A percentile compares a stretch with the other conserved stretches of the same genome.
These are phyloP conservation scores for Moricandia moricandioides DNA, from an alignment of 345 rosid species.

Conservation along the genomic window DNA sequence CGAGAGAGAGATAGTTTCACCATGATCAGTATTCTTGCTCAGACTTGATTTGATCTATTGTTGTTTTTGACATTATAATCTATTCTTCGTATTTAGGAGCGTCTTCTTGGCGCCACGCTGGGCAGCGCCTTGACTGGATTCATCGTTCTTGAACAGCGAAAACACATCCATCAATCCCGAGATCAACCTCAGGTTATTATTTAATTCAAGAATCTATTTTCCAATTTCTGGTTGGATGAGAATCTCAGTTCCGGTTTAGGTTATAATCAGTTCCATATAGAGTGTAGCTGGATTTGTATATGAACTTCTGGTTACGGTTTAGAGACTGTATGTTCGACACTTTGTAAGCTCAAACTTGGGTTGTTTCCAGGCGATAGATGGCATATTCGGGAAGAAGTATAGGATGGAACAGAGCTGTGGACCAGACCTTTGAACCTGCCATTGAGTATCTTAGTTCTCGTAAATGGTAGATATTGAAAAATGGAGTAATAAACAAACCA, in stretches of 20 bases:
- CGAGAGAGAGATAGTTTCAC: not conserved
- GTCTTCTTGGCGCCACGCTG: conserved; percentile 74
- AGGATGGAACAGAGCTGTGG: conserved; percentile 81
- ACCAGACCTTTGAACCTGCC: conserved; percentile 62
- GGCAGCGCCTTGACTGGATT: conserved; percentile 60
- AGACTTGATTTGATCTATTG: not conserved
- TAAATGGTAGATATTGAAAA: conserved; percentile 48
- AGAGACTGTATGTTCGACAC: not conserved
- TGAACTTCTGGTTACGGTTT: too few species aligned
- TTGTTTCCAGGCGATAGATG: conserved; percentile 48
- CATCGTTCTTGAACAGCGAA: conserved; percentile 67
- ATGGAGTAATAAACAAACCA: too few species aligned
- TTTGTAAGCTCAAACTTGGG: not conserved
- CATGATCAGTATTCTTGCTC: conserved; percentile 40
- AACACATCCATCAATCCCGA: conserved; percentile 38
- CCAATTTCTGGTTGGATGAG: too few species aligned
- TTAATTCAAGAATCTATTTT: too few species aligned
- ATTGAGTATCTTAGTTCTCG: conserved; percentile 65
- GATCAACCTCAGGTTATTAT: conserved; percentile 47
- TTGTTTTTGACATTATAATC: not conserved
- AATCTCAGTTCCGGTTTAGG: too few species aligned
- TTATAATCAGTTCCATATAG: too few species aligned
- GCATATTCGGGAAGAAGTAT: conserved; percentile 55
- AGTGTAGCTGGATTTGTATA: too few species aligned
- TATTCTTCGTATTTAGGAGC: conserved; percentile 20